A percentile compares a stretch with the other conserved stretches of the same genome.
Evolutionary conservation across 371 early-diverging fungal species (phyloP).

Genomic region (Apophysomyces sp.): DNA sequence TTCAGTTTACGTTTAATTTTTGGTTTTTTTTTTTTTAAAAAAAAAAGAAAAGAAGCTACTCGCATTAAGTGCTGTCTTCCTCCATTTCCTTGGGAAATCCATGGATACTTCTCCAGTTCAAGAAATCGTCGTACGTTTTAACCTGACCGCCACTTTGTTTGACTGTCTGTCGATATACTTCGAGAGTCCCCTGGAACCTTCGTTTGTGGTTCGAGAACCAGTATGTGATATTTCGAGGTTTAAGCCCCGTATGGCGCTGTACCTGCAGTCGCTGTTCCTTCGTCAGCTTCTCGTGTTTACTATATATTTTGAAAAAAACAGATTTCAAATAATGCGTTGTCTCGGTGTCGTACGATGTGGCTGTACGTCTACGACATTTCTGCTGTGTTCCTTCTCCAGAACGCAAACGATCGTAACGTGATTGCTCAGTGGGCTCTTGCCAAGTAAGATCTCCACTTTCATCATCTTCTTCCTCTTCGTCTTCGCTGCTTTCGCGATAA

Average conservation of each 20-base stretch:
- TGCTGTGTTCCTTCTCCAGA: background rate
- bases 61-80: too few relatives aligned
- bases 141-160: slow-evolving; percentile 22
- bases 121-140: slow-evolving; percentile 42
- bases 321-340: slow-evolving; percentile 43
- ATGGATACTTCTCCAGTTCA: slow-evolving; percentile 25
- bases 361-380: slow-evolving; percentile 27
- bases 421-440: background rate
- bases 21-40: too few relatives aligned
- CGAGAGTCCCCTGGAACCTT: slow-evolving; percentile 30
- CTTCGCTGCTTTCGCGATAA: background rate
- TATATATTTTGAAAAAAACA: slow-evolving; percentile 41
- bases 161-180: slow-evolving; percentile 24
- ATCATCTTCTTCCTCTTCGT: background rate
- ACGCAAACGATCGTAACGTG: background rate
- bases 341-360: slow-evolving; percentile 43
- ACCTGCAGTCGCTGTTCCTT: slow-evolving; percentile 39
- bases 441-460: background rate
- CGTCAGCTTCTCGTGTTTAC: slow-evolving; percentile 35
- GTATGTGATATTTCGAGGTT: slow-evolving; percentile 48
- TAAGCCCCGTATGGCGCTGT: slow-evolving; percentile 34
- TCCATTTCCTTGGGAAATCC: slow-evolving; percentile 28
- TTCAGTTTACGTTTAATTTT: background rate
- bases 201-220: slow-evolving; percentile 55
- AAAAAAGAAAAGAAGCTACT: too few relatives aligned